Base-by-base conservation (phyloP, 192 early-diverging fungal species). In the Backusella tuberculispora region DNA sequence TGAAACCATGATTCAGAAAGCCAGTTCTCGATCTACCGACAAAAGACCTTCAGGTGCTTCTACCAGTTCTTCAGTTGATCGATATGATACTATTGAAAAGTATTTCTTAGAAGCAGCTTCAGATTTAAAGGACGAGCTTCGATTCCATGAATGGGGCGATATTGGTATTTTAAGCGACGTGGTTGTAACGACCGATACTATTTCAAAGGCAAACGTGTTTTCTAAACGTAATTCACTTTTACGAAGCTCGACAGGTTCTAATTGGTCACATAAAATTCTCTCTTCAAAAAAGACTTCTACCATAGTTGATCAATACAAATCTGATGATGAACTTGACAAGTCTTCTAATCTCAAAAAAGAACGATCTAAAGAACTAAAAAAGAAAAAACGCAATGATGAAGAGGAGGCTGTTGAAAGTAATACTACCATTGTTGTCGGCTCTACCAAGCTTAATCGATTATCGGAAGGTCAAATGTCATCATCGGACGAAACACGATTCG, bases 111-210 rank as follows among this genome's bases (percentile, higher is more conserved):
- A 71, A 8, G 60, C 75, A 8, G 42, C 63, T 38, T n/a, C 21
- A 24, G 38, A 50, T 26, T 42, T 77, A 38, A 56, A 38, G 26
- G 38, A 72, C 1, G 48, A 56, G 3, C 69, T 77, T 47, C 43
- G 17, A 6, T 40, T 77, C 26, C 17, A 70, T 26, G 38, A 66
- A 21, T 38, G 42, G 13, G 14, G 42, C 6, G 63, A 77, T 19
- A 42, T 77, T 5, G 75, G 75, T 13, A 40, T 72, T 10, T 37
- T 77, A 24, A 71, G 50, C 24, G 75, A 77, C 29, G 46, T 41
- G 3, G 75, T 77, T 38, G 26, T 77, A 42, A 60, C 43, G 4
- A 72, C 75, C 6, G 47, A 77, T 43, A 72, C 63, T 6, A 43
- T 77, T 37, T 42, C 67, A 12, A 71, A 72, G 40, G 41, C 24